These are phyloP conservation scores for Diaporthe amygdali DNA, from an alignment of 2,329 filamentous ascomycete genomes.

Conservation along the genomic window DNA sequence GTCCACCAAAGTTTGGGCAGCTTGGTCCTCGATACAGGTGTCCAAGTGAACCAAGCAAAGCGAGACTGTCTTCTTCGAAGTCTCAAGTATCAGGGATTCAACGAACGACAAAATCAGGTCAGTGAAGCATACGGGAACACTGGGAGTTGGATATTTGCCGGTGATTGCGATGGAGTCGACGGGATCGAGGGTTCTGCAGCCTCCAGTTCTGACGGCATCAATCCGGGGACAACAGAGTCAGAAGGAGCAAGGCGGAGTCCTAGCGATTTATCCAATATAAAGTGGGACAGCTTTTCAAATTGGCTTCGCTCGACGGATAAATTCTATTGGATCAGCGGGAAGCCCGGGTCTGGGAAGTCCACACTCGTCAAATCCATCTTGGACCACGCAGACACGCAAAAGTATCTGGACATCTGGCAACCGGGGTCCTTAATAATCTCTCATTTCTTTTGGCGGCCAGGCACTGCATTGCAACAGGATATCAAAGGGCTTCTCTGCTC, in stretches of 20 bases:
- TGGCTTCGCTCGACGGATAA: neutral
- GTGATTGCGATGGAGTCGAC: neutral
- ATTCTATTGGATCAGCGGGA: slow-evolving; percentile 38
- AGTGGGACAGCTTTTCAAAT: slow-evolving; percentile 9
- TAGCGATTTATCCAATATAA: neutral
- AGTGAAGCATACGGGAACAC: neutral
- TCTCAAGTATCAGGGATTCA: neutral
- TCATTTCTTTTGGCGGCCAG: slow-evolving; percentile 39
- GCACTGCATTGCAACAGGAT: slow-evolving; percentile 31
- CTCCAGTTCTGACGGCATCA: neutral
- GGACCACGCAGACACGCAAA: slow-evolving; percentile 21
- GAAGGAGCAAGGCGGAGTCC: neutral
- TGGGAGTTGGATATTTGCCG: neutral
- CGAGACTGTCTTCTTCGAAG: neutral
- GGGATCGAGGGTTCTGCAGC: neutral
- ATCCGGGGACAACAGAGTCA: neutral
- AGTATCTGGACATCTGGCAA: slow-evolving; percentile 30
- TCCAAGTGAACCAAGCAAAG: neutral
- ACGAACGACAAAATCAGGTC: neutral
- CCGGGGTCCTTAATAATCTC: slow-evolving; percentile 22
- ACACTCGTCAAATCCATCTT: slow-evolving; percentile 37
- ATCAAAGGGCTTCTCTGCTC: slow-evolving; percentile 33
- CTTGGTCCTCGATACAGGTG: neutral
- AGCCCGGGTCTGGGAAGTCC: slow-evolving; percentile 39
- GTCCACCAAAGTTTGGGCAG: neutral